Percentiles rank a stretch among this genome's conserved stretches.
Evolutionary conservation across 441 rosid genomes (phyloP).

Genomic region (Aleurites moluccanus): DNA sequence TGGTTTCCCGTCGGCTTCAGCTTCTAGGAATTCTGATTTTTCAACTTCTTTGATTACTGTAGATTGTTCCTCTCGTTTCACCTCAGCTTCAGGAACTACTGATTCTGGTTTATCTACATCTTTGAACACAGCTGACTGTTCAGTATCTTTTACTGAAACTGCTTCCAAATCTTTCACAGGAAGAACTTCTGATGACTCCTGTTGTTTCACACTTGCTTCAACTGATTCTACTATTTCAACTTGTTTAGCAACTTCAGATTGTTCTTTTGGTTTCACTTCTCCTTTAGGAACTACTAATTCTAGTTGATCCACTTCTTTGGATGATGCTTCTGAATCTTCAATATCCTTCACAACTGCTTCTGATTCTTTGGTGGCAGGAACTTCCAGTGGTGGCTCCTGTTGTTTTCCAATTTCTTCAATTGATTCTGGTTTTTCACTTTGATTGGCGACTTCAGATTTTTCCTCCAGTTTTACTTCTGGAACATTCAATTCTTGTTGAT

Average conservation of each 20-base stretch:
- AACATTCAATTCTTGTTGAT: not conserved
- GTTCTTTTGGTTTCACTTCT: slow-evolving; percentile 9
- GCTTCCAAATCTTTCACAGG: slow-evolving; percentile 16
- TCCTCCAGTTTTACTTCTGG: slow-evolving; percentile 22
- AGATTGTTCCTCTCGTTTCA: slow-evolving; percentile 2
- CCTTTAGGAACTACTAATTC: slow-evolving; percentile 22
- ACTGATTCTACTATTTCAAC: slow-evolving; percentile 18
- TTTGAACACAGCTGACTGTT: slow-evolving; percentile 4
- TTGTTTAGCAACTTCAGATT: slow-evolving; percentile 10
- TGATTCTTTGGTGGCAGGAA: slow-evolving; percentile 13
- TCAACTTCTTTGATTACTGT: slow-evolving; percentile 18
- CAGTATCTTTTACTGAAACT: not conserved
- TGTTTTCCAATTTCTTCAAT: slow-evolving; percentile 3
- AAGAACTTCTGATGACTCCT: slow-evolving; percentile 13
- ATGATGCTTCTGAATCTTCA: slow-evolving; percentile 13
- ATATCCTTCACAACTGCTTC: not conserved
- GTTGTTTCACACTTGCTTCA: not conserved
- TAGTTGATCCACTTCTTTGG: slow-evolving; percentile 15
- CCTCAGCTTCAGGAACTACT: slow-evolving; percentile 25
- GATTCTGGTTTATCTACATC: slow-evolving; percentile 9
- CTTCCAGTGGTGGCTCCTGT: slow-evolving; percentile 12
- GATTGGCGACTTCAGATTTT: slow-evolving; percentile 23
- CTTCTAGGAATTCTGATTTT: slow-evolving; percentile 14
- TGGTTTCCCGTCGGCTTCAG: not conserved
- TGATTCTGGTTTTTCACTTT: slow-evolving; percentile 20